phyloP scores from a whole-genome alignment of 345 rosid genomes.

The Salix brachista region DNA sequence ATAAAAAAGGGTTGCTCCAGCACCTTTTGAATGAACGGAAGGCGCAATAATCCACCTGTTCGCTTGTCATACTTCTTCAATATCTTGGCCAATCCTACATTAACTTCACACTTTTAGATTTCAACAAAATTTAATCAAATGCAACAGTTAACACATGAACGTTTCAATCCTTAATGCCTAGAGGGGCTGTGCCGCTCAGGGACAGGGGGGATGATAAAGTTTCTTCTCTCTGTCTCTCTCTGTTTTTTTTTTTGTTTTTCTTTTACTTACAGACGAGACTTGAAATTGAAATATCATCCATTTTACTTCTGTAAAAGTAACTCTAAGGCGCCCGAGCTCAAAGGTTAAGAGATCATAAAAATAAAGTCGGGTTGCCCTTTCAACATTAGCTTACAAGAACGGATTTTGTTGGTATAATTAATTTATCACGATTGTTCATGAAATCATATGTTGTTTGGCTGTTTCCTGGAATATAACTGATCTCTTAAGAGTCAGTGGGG shows the following conservation, averaged over 20 bases:
- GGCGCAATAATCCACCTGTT: conserved; percentile 53
- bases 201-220: no score
- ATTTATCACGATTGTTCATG: background rate
- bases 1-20: conserved; percentile 70
- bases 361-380: background rate
- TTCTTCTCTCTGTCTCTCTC: no score
- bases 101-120: no score
- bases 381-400: background rate
- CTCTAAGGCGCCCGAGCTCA: background rate
- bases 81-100: conserved; percentile 71
- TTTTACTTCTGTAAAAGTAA: background rate
- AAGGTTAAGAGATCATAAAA: background rate
- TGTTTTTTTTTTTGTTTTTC: fast-evolving
- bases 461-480: background rate
- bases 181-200: no score
- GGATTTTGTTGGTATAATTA: background rate
- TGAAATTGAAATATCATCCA: background rate
- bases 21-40: conserved; percentile 66
- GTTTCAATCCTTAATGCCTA: no score
- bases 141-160: no score
- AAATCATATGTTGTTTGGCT: background rate
- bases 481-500: background rate
- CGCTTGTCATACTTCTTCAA: conserved; percentile 87
- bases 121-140: no score
- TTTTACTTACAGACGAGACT: background rate